phyloP scores from a whole-genome alignment of 257 asterid species.

The Schizonepeta tenuifolia region DNA sequence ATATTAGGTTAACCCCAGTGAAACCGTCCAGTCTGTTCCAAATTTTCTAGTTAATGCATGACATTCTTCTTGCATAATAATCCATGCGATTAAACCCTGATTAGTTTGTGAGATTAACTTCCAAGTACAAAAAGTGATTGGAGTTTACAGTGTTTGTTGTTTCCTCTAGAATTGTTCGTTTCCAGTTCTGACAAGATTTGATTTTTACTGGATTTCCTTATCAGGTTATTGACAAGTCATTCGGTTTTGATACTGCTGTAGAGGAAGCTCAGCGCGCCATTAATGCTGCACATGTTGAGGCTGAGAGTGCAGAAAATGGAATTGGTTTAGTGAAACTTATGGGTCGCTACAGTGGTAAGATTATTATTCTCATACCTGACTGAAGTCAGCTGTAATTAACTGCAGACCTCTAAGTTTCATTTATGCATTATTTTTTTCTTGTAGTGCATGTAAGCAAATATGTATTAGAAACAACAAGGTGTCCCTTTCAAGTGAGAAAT shows the following conservation, averaged over 20 bases:
- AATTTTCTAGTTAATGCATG: slow-evolving; percentile 19
- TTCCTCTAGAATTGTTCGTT: slow-evolving; percentile 21
- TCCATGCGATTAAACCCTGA: slow-evolving; percentile 12
- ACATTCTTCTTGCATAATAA: slow-evolving; percentile 15
- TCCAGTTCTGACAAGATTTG: slow-evolving; percentile 22
- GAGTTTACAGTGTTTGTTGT: slow-evolving; percentile 1
- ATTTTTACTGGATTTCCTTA: slow-evolving; percentile 31
- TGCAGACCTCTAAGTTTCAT: neutral
- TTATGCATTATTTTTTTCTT: neutral
- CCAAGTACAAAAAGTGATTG: neutral
- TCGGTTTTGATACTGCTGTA: slow-evolving; percentile 82
- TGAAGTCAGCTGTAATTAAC: neutral
- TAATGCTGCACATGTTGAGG: slow-evolving; percentile 83
- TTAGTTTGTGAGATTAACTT: slow-evolving; percentile 19
- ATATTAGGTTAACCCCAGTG: neutral
- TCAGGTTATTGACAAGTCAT: slow-evolving; percentile 78
- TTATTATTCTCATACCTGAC: neutral
- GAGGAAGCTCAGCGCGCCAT: slow-evolving; percentile 91
- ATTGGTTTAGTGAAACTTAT: slow-evolving; percentile 74
- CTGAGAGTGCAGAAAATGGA: slow-evolving; percentile 79
- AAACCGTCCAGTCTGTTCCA: slow-evolving; percentile 17
- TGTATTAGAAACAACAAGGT: too few relatives aligned
- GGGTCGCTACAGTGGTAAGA: slow-evolving; percentile 77
- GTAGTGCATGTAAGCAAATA: neutral
- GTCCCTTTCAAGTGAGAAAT: neutral